phyloP scores from a whole-genome alignment of 73 alveolate genomes.

The Chromera velia region DNA sequence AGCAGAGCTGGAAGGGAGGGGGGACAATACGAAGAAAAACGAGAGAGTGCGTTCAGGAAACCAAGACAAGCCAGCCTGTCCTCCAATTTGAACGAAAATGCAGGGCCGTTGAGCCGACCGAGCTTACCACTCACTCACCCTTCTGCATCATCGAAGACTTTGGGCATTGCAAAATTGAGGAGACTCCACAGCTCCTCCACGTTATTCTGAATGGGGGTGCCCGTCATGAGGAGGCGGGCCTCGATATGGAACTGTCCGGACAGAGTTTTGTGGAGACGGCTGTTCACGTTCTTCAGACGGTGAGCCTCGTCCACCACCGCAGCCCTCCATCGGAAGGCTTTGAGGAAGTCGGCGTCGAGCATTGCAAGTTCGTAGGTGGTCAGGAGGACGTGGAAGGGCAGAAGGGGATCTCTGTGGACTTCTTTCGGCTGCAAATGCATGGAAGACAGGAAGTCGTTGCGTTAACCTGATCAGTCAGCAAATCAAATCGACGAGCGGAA shows the following conservation, averaged over 20 bases:
- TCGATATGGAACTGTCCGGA: slow-evolving; percentile 70
- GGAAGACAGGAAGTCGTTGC: no score
- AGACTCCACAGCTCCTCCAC: slow-evolving; percentile 95
- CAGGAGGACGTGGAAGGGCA: slow-evolving; percentile 4
- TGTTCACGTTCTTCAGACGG: slow-evolving; percentile 88
- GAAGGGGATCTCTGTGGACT: no score
- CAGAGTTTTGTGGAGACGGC: slow-evolving; percentile 85
- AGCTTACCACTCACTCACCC: no score
- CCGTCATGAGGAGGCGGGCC: slow-evolving; percentile 89
- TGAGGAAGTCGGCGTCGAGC: slow-evolving; percentile 2
- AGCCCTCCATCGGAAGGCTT: slow-evolving; percentile 11
- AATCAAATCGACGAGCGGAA: no score
- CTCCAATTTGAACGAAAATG: no score
- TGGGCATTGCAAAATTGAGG: slow-evolving; percentile 87
- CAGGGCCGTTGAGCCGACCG: no score
- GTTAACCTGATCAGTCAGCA: no score
- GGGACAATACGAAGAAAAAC: no score
- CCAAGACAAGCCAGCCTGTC: no score
- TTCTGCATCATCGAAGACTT: slow-evolving; percentile 90
- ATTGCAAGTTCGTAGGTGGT: slow-evolving; percentile 13
- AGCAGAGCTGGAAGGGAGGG: no score
- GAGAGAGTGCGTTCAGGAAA: no score
- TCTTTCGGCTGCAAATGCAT: no score
- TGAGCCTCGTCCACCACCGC: slow-evolving; percentile 99
- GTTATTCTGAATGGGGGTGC: slow-evolving; percentile 89